Percentiles rank a stretch among this genome's conserved stretches.
Evolutionary conservation across 2,329 filamentous ascomycete genomes (phyloP).

Genomic region (Fusarium scirpi): DNA sequence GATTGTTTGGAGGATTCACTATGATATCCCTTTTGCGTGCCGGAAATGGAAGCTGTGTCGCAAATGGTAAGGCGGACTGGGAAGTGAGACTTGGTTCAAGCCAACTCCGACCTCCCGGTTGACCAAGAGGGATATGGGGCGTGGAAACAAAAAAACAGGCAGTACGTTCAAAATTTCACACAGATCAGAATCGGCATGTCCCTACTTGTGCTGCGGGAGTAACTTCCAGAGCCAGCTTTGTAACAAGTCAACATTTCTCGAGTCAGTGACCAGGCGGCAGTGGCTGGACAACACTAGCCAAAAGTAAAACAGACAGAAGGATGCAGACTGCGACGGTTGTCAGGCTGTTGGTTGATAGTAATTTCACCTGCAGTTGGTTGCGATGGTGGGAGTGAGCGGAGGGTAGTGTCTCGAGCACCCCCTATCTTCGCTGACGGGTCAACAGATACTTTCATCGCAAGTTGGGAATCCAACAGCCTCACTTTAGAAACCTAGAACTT

Average conservation of each 20-base stretch:
- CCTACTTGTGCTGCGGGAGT: neutral
- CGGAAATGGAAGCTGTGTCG: neutral
- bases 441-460: neutral
- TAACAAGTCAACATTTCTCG: neutral
- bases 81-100: slow-evolving; percentile 12
- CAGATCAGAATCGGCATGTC: neutral
- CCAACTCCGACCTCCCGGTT: slow-evolving; percentile 6
- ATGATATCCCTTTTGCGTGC: neutral
- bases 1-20: neutral
- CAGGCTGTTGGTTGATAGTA: neutral
- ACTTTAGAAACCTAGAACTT: neutral
- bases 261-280: neutral
- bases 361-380: slow-evolving; percentile 2
- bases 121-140: neutral
- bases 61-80: slow-evolving; percentile 11
- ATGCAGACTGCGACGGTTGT: neutral
- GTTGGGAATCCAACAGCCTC: slow-evolving; percentile 1
- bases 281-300: neutral
- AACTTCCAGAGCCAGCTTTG: neutral
- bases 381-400: neutral
- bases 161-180: neutral
- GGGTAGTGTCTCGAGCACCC: slow-evolving; percentile 13
- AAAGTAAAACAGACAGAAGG: neutral
- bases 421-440: slow-evolving; percentile 17
- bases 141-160: neutral